phyloP scores from a whole-genome alignment of 2,329 filamentous ascomycete species.

The Phoma herbarum region DNA sequence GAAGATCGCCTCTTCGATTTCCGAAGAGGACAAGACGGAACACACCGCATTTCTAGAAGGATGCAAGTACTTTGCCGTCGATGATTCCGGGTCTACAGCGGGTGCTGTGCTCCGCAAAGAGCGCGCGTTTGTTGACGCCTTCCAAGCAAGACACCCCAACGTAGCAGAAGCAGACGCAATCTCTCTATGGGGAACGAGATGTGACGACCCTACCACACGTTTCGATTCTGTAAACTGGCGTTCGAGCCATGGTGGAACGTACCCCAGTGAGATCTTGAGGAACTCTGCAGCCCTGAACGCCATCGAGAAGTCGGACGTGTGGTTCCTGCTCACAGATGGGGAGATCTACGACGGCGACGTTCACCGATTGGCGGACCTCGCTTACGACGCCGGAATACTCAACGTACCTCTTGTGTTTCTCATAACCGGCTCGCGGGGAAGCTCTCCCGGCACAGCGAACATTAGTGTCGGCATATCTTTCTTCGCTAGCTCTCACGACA shows the following conservation, averaged over 20 bases:
- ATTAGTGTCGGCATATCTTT: conserved; percentile 49
- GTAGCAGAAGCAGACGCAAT: conserved; percentile 24
- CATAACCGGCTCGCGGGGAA: conserved; percentile 30
- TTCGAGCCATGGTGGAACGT: conserved; percentile 28
- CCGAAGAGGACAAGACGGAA: conserved; percentile 17
- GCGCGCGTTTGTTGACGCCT: conserved; percentile 28
- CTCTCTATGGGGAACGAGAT: conserved; percentile 34
- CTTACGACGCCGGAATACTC: conserved; percentile 27
- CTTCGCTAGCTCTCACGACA: conserved; percentile 43
- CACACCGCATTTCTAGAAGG: conserved; percentile 24
- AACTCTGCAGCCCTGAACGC: conserved; percentile 24
- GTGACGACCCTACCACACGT: conserved; percentile 25
- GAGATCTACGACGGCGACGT: conserved; percentile 37
- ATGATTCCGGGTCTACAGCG: conserved; percentile 43
- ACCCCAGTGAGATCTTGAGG: conserved; percentile 33
- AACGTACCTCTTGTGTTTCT: conserved; percentile 38
- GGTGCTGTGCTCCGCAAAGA: conserved; percentile 29
- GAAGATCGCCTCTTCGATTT: conserved; percentile 24
- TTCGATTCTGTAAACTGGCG: conserved; percentile 26
- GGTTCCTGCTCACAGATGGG: conserved; percentile 47
- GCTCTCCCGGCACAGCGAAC: conserved; percentile 34
- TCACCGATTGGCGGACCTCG: conserved; percentile 30
- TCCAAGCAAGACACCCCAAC: conserved; percentile 21
- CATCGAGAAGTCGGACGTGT: conserved; percentile 39
- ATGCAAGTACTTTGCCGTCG: conserved; percentile 46